Conservation (phyloP, 495 filamentous ascomycete species). For the Cairneyella variabilis region DNA sequence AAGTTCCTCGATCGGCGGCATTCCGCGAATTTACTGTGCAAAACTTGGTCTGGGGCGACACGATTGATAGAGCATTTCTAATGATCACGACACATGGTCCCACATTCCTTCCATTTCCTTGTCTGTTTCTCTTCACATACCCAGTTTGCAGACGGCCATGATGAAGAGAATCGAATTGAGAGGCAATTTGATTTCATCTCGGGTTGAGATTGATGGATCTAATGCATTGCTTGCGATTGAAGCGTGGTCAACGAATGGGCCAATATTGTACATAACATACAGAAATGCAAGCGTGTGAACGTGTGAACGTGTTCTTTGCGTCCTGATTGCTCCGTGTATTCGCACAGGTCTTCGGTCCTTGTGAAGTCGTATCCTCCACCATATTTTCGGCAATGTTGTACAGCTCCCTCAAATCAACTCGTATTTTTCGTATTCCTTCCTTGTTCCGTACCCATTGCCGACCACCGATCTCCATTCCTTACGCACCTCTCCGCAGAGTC, state of each 20-base stretch:
- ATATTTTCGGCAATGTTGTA: too few species aligned
- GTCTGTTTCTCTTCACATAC: too few species aligned
- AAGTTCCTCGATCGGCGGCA: too few species aligned
- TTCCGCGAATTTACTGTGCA: not conserved
- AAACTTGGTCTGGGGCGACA: not conserved
- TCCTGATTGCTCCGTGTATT: not conserved
- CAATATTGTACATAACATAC: constrained; percentile 18
- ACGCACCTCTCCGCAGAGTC: not conserved
- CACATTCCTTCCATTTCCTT: not conserved
- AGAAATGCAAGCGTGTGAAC: constrained; percentile 14
- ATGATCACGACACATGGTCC: not conserved
- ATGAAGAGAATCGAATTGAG: not conserved
- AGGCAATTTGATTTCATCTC: too few species aligned
- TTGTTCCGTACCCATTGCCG: too few species aligned
- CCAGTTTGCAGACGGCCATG: not conserved
- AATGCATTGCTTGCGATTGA: constrained; percentile 15
- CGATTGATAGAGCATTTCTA: not conserved
- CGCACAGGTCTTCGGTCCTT: too few species aligned
- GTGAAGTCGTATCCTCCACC: too few species aligned
- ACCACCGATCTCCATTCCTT: not conserved
- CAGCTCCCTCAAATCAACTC: too few species aligned
- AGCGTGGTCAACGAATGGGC: constrained; percentile 15
- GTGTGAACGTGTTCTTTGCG: not conserved
- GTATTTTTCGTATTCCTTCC: too few species aligned
- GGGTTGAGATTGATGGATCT: too few species aligned